phyloP scores from a whole-genome alignment of 495 filamentous ascomycete species.

The Clohesyomyces aquaticus region DNA sequence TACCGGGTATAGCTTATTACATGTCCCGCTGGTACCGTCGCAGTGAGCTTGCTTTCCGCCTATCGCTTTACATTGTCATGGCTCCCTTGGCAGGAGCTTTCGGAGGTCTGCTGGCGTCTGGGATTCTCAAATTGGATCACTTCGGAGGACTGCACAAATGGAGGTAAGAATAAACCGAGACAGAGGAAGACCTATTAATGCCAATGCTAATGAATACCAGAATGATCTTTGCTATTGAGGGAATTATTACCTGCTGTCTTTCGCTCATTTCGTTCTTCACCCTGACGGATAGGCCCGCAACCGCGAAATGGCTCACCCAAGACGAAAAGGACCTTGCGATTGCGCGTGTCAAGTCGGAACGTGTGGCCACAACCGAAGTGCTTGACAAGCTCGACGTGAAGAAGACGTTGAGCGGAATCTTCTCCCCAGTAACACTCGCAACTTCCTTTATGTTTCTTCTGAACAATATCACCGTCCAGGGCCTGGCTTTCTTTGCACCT shows the following conservation, averaged over 20 bases:
- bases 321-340: conserved; percentile 46
- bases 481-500: conserved; percentile 70
- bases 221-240: conserved; percentile 46
- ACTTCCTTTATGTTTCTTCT: conserved; percentile 58
- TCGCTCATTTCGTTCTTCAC: conserved; percentile 40
- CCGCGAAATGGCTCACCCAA: conserved; percentile 40
- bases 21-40: conserved; percentile 72
- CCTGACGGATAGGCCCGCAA: conserved; percentile 40
- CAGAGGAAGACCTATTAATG: too few relatives aligned
- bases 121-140: conserved; percentile 52
- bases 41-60: conserved; percentile 66
- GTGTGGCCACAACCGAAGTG: conserved; percentile 65
- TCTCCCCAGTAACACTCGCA: conserved; percentile 54
- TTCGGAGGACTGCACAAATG: conserved; percentile 50
- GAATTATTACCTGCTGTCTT: conserved; percentile 42
- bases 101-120: conserved; percentile 69
- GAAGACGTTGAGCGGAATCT: conserved; percentile 56
- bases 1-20: conserved; percentile 77
- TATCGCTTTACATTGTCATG: conserved; percentile 59
- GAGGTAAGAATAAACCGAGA: too few relatives aligned
- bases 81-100: conserved; percentile 71
- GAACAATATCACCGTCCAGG: conserved; percentile 60
- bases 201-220: too few relatives aligned
- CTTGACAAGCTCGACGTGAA: conserved; percentile 54
- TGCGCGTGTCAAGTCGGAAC: conserved; percentile 61